Evolutionary conservation across 805 yeast species (phyloP).

Genomic region (Schwanniomyces yamadae): DNA sequence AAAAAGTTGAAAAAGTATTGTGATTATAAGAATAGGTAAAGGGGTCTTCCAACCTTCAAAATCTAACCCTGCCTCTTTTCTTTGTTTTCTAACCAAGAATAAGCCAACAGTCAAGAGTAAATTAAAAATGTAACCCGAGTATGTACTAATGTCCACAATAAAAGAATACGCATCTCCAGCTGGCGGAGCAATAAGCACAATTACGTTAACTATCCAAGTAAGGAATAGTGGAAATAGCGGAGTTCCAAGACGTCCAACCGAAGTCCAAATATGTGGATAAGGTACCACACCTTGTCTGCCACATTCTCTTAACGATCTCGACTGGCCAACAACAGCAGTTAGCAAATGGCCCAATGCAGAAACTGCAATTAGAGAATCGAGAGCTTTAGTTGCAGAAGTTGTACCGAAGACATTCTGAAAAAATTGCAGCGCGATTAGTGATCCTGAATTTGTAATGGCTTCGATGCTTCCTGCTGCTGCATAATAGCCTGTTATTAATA

Average conservation of each 20-base stretch:
- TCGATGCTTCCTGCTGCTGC: constrained; percentile 24
- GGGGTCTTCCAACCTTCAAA: constrained; percentile 33
- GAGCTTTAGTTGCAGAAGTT: constrained; percentile 20
- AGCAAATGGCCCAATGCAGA: constrained; percentile 32
- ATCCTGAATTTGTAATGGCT: constrained; percentile 26
- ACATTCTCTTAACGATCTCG: constrained; percentile 31
- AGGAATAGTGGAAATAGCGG: constrained; percentile 25
- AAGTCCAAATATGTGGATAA: constrained; percentile 27
- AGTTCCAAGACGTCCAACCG: constrained; percentile 31
- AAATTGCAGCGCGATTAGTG: constrained; percentile 27
- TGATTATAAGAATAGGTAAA: constrained; percentile 29
- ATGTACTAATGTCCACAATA: constrained; percentile 30
- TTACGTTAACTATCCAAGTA: constrained; percentile 24
- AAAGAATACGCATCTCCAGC: constrained; percentile 36
- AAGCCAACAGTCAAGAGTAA: constrained; percentile 26
- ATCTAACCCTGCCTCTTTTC: constrained; percentile 34
- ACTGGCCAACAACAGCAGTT: constrained; percentile 28
- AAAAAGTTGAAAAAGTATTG: constrained; percentile 31
- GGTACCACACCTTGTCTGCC: constrained; percentile 36
- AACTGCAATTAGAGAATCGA: constrained; percentile 26
- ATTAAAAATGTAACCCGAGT: constrained; percentile 28
- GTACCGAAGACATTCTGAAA: constrained; percentile 32
- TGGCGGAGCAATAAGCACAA: constrained; percentile 31
- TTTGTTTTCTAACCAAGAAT: constrained; percentile 24
- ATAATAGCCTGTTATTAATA: constrained; percentile 32